Percentiles rank a stretch among this genome's conserved stretches.
These are phyloP conservation scores for Oehlia diaphana DNA, from an alignment of 192 early-diverging fungal species.

Conservation along the genomic window DNA sequence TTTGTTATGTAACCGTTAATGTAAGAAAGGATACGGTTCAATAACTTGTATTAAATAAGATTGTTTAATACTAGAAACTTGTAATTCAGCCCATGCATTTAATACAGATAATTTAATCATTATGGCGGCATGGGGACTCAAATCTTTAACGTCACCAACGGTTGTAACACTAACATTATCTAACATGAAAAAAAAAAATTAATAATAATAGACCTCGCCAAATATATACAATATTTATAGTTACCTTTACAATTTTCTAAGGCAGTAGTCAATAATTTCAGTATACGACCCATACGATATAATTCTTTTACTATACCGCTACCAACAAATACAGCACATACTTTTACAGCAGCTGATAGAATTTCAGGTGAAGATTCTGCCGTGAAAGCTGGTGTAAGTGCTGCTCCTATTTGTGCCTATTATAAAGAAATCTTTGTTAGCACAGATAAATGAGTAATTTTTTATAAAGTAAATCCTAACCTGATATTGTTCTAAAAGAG, in stretches of 20 bases:
- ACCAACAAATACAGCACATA: conserved; percentile 81
- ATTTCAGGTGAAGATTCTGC: conserved; percentile 75
- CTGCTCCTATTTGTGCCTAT: conserved; percentile 85
- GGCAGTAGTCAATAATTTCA: conserved; percentile 68
- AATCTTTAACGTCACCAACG: conserved; percentile 55
- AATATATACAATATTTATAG: background rate
- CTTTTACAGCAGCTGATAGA: conserved; percentile 71
- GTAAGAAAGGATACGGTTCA: conserved; percentile 45
- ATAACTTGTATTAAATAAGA: conserved; percentile 63
- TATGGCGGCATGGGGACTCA: conserved; percentile 74
- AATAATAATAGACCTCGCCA: background rate
- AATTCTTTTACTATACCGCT: conserved; percentile 88
- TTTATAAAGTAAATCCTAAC: background rate
- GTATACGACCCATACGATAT: conserved; percentile 64
- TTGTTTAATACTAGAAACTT: conserved; percentile 63
- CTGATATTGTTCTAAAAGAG: conserved; percentile 88
- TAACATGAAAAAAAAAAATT: background rate
- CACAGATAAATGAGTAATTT: background rate
- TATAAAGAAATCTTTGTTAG: conserved; percentile 16
- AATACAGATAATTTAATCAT: conserved; percentile 77
- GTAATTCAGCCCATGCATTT: conserved; percentile 80
- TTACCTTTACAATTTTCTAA: conserved; percentile 68
- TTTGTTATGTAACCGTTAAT: background rate
- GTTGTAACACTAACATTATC: conserved; percentile 45
- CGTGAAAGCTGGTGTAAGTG: conserved; percentile 84